Percentiles rank a stretch among this genome's conserved stretches.
Evolutionary conservation across 305 asterid genomes (phyloP).

Genomic region (Lippia alba): DNA sequence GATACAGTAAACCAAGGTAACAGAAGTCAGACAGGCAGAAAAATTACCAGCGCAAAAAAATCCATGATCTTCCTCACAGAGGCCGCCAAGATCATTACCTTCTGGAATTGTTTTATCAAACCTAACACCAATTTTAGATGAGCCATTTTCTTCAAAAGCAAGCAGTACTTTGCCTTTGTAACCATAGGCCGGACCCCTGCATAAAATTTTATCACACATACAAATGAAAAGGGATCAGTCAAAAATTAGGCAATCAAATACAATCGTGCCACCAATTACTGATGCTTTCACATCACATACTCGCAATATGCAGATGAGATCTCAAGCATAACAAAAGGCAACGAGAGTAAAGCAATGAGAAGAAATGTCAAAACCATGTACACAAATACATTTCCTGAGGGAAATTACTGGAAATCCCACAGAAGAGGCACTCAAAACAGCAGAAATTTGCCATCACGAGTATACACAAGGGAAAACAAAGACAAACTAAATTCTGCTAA

Average conservation of each 20-base stretch:
- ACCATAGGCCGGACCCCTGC: conserved; percentile 81
- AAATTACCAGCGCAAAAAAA: conserved; percentile 80
- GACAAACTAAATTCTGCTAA: neutral
- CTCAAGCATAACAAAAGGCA: neutral
- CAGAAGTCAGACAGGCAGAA: conserved; percentile 21
- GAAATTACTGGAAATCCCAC: neutral
- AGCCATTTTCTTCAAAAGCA: conserved; percentile 73
- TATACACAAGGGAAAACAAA: neutral
- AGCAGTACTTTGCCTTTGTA: conserved; percentile 80
- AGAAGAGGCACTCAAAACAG: neutral
- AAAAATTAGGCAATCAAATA: neutral
- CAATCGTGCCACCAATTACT: conserved; percentile 24
- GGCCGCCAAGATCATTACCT: conserved; percentile 93
- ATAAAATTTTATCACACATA: conserved; percentile 14
- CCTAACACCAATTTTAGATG: conserved; percentile 87
- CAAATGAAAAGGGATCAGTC: conserved; percentile 8
- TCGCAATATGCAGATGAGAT: too few species aligned
- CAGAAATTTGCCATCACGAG: neutral
- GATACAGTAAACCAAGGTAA: neutral
- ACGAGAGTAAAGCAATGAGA: conserved; percentile 2
- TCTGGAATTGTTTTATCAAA: conserved; percentile 76
- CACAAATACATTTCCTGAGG: neutral
- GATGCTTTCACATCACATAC: neutral
- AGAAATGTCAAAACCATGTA: neutral
- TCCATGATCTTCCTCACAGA: conserved; percentile 83